Evolutionary conservation across 2,329 filamentous ascomycete species (phyloP).

Genomic region (Leptographium flavum): DNA sequence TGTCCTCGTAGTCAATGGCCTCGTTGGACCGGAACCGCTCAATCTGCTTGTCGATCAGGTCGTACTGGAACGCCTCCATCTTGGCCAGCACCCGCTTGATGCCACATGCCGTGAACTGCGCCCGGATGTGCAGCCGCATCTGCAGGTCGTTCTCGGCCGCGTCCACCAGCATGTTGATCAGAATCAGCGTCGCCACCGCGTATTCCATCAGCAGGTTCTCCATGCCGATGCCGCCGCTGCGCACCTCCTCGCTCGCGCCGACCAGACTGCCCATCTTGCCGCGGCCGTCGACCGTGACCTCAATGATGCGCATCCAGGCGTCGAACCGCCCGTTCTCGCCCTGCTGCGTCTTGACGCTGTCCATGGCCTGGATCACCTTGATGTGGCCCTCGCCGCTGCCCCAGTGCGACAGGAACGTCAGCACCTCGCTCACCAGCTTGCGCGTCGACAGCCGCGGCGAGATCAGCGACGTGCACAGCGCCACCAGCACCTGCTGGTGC

Average conservation of each 20-base stretch:
- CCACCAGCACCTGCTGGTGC: constrained; percentile 81
- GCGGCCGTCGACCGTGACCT: constrained; percentile 90
- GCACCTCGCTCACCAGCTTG: constrained; percentile 87
- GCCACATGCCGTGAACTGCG: constrained; percentile 90
- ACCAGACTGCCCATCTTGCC: constrained; percentile 98
- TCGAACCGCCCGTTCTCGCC: constrained; percentile 94
- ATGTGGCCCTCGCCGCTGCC: constrained; percentile 71
- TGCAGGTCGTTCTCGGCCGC: constrained; percentile 80
- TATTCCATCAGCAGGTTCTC: constrained; percentile 99
- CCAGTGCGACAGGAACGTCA: constrained; percentile 96
- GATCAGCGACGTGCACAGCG: constrained; percentile 73
- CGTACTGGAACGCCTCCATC: constrained; percentile 98
- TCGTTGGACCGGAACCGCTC: constrained; percentile 88
- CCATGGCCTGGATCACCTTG: constrained; percentile 87
- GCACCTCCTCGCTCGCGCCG: constrained; percentile 88
- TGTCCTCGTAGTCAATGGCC: constrained; percentile 95
- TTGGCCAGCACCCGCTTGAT: constrained; percentile 89
- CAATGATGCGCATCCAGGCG: constrained; percentile 95
- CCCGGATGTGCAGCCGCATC: constrained; percentile 82
- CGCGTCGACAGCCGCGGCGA: constrained; percentile 81
- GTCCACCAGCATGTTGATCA: constrained; percentile 95
- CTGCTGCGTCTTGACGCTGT: constrained; percentile 75
- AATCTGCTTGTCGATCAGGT: constrained; percentile 95
- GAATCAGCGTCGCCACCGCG: constrained; percentile 81
- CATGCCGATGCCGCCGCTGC: constrained; percentile 93